Conservation (phyloP, 2,329 filamentous ascomycete genomes). For the Diaporthe ilicicola region DNA sequence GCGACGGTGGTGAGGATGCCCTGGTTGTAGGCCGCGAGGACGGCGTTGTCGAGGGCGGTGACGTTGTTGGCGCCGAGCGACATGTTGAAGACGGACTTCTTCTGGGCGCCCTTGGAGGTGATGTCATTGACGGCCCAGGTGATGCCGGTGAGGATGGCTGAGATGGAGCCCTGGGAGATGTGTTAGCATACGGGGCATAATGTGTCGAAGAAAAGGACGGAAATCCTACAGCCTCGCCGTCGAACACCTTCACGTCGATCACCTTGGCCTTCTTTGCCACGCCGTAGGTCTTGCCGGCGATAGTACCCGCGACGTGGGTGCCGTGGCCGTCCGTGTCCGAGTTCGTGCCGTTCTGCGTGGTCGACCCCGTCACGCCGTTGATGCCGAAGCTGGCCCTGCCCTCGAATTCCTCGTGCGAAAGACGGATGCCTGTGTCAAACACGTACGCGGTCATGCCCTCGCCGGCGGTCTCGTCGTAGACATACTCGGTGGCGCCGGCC, state of each 20-base stretch:
- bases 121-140: constrained; percentile 38
- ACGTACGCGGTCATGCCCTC: constrained; percentile 48
- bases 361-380: constrained; percentile 36
- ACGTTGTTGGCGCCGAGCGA: background rate
- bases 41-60: background rate
- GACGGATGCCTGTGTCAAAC: constrained; percentile 54
- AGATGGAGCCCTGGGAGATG: constrained; percentile 4
- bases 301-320: constrained; percentile 44
- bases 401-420: constrained; percentile 44
- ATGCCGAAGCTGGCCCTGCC: constrained; percentile 41
- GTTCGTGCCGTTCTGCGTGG: constrained; percentile 18
- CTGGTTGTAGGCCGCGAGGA: constrained; percentile 39
- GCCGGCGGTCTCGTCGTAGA: constrained; percentile 39
- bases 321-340: constrained; percentile 43
- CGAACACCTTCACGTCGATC: constrained; percentile 44
- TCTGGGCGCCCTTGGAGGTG: constrained; percentile 19
- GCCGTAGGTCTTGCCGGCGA: constrained; percentile 42
- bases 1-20: constrained; percentile 52
- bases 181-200: background rate
- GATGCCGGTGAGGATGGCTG: constrained; percentile 34
- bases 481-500: constrained; percentile 33
- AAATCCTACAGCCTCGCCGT: constrained; percentile 1
- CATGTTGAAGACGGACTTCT: background rate
- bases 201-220: background rate
- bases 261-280: constrained; percentile 43